phyloP scores from a whole-genome alignment of 1,284 basidiomycete genomes.

The Rhizoctonia solani region DNA sequence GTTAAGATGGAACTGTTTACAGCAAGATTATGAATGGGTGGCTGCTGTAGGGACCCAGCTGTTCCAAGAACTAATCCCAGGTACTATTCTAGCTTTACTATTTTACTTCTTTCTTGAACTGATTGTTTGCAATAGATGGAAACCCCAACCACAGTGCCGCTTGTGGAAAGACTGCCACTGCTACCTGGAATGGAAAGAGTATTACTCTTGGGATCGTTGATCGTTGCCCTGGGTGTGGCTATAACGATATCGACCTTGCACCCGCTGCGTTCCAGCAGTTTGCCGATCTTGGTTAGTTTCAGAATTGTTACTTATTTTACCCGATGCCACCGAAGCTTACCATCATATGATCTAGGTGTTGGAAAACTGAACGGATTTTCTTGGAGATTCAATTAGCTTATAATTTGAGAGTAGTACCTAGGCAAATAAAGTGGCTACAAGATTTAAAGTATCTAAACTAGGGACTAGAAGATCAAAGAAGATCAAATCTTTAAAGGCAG shows the following conservation, averaged over 20 bases:
- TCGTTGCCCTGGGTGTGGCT: conserved; percentile 28
- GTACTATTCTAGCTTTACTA: neutral
- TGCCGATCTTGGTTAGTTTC: conserved; percentile 20
- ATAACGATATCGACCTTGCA: conserved; percentile 25
- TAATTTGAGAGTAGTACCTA: neutral
- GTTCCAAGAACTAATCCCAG: conserved; percentile 11
- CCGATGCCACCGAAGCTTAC: neutral
- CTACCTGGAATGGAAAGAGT: conserved; percentile 25
- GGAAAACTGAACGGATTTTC: conserved; percentile 29
- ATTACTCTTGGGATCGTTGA: conserved; percentile 29
- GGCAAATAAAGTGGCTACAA: neutral
- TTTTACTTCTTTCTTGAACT: neutral
- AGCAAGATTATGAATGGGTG: conserved; percentile 32
- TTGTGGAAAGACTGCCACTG: conserved; percentile 31
- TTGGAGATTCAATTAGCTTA: conserved; percentile 16
- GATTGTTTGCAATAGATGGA: neutral
- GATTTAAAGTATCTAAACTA: neutral
- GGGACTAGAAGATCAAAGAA: neutral
- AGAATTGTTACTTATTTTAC: neutral
- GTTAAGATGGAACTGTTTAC: neutral
- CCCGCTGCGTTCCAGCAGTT: conserved; percentile 29
- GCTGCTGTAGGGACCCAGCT: conserved; percentile 15
- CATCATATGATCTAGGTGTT: neutral
- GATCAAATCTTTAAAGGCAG: neutral
- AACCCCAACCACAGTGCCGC: conserved; percentile 31